Percentiles rank a stretch among this genome's conserved stretches.
phyloP scores from a whole-genome alignment of 805 yeast genomes.

The Metschnikowia sp. region DNA sequence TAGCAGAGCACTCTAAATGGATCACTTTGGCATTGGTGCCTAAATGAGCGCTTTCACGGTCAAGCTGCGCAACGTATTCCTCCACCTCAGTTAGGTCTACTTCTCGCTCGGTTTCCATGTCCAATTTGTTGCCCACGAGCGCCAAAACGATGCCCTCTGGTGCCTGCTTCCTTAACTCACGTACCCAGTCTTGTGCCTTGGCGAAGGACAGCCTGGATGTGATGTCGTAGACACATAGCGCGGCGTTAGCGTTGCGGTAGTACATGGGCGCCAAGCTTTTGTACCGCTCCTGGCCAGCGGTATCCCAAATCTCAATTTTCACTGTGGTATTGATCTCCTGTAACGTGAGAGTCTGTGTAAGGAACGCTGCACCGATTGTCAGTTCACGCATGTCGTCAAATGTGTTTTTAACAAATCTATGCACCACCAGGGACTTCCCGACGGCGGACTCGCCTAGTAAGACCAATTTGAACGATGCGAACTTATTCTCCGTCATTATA shows the following conservation, averaged over 20 bases:
- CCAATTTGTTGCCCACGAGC: conserved; percentile 88
- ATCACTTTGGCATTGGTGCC: conserved; percentile 18
- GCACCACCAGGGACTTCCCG: conserved; percentile 89
- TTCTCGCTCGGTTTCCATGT: conserved; percentile 60
- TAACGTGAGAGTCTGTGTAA: conserved; percentile 88
- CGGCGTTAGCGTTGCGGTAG: conserved; percentile 96
- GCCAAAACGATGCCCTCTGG: conserved; percentile 90
- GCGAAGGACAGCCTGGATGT: conserved; percentile 93
- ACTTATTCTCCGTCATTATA: conserved; percentile 15
- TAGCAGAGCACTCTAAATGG: conserved; percentile 42
- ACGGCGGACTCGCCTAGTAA: conserved; percentile 97
- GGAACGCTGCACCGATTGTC: conserved; percentile 95
- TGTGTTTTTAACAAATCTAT: conserved; percentile 90
- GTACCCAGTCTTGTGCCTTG: conserved; percentile 98
- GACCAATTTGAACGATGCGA: conserved; percentile 77
- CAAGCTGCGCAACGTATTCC: conserved; percentile 38
- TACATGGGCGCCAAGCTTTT: conserved; percentile 97
- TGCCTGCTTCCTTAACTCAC: conserved; percentile 93
- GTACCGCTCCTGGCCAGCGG: conserved; percentile 97
- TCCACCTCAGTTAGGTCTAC: conserved; percentile 43
- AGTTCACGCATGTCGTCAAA: conserved; percentile 98
- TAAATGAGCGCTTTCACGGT: conserved; percentile 38
- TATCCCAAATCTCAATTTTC: conserved; percentile 93
- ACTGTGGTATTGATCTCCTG: conserved; percentile 67
- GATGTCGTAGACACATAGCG: conserved; percentile 90